A percentile compares a stretch with the other conserved stretches of the same genome.
phyloP scores from a whole-genome alignment of 2,329 filamentous ascomycete species.

The Dothistroma pini region DNA sequence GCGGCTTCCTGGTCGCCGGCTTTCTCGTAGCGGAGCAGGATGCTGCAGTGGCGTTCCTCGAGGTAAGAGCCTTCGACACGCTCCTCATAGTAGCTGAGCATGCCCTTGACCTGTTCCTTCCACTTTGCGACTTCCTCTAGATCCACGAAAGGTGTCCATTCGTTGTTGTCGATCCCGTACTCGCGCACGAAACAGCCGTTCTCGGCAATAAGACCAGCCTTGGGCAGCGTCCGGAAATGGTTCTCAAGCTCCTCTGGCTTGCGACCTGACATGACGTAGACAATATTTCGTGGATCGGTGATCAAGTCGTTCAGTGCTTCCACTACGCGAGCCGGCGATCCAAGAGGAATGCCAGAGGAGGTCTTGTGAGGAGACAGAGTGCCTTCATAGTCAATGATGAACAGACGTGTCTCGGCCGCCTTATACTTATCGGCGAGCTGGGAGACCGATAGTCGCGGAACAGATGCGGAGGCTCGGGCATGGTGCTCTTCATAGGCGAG shows the following conservation, averaged over 20 bases:
- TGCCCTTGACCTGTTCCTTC: conserved; percentile 79
- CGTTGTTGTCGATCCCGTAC: conserved; percentile 50
- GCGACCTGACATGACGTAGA: conserved; percentile 91
- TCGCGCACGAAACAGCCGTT: conserved; percentile 88
- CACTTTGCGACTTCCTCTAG: conserved; percentile 66
- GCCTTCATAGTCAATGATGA: conserved; percentile 91
- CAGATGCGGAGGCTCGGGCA: conserved; percentile 75
- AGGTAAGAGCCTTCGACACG: conserved; percentile 83
- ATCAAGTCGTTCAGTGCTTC: conserved; percentile 79
- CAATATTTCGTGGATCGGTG: conserved; percentile 73
- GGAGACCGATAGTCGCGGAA: conserved; percentile 74
- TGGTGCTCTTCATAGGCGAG: conserved; percentile 80
- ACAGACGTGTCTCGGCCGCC: conserved; percentile 64
- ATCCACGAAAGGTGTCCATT: conserved; percentile 78
- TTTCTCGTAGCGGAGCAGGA: conserved; percentile 86
- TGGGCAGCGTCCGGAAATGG: conserved; percentile 77
- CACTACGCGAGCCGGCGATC: conserved; percentile 80
- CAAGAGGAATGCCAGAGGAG: conserved; percentile 76
- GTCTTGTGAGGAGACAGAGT: conserved; percentile 86
- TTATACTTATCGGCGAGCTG: conserved; percentile 64
- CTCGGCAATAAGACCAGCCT: conserved; percentile 86
- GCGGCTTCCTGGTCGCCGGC: conserved; percentile 74
- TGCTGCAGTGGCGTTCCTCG: conserved; percentile 85
- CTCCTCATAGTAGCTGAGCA: conserved; percentile 85
- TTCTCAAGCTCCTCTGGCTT: conserved; percentile 84